phyloP scores from a whole-genome alignment of 768 basidiomycete genomes.

The Russula brevipes region DNA sequence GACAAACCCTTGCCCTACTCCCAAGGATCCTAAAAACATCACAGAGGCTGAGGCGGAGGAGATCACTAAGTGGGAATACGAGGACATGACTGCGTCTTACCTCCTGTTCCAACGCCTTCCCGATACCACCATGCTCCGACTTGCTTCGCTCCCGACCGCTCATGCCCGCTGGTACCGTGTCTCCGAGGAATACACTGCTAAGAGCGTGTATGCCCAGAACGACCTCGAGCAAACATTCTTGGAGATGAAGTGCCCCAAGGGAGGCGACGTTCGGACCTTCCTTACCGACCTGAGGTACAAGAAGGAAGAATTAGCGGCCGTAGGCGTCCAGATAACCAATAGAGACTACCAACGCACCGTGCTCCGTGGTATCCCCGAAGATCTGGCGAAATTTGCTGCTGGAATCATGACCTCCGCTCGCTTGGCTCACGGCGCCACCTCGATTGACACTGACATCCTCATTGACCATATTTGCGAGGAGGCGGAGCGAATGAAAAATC shows the following conservation, averaged over 20 bases:
- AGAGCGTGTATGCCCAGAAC: background rate
- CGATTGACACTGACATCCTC: too few relatives aligned
- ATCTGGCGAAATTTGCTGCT: background rate
- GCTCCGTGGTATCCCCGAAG: too few relatives aligned
- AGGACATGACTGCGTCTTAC: too few relatives aligned
- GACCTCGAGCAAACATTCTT: background rate
- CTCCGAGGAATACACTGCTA: background rate
- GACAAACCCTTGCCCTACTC: too few relatives aligned
- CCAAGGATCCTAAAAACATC: too few relatives aligned
- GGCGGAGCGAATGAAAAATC: too few relatives aligned
- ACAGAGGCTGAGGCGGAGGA: too few relatives aligned
- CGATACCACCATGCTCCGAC: background rate
- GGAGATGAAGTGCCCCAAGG: background rate
- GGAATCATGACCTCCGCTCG: too few relatives aligned
- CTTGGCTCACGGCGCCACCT: too few relatives aligned
- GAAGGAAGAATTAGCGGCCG: background rate
- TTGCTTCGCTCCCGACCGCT: accelerated
- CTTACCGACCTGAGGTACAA: background rate
- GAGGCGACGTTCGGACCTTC: background rate
- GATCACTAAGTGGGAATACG: too few relatives aligned
- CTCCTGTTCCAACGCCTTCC: too few relatives aligned
- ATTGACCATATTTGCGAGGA: too few relatives aligned
- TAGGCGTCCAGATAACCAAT: background rate
- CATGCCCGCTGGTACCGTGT: background rate
- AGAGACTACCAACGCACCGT: background rate